Conservation (phyloP, 73 alveolate species). For the Urostyla sp. region DNA sequence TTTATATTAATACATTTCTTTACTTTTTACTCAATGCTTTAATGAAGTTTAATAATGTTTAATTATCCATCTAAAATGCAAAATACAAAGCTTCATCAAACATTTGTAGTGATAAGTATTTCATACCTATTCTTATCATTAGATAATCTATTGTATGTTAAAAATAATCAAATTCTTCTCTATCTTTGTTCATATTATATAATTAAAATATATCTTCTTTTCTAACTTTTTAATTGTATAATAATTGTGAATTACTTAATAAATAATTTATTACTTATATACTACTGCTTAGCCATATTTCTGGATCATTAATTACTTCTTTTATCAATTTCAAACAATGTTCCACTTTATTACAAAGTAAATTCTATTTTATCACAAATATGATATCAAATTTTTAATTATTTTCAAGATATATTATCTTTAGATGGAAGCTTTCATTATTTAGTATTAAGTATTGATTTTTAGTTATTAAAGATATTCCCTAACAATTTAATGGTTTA, state of each 20-base stretch:
- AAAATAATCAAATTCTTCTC: constrained; percentile 59
- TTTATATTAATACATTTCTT: constrained; percentile 37
- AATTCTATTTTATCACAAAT: background rate
- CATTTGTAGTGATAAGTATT: constrained; percentile 54
- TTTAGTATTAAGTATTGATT: too few species aligned
- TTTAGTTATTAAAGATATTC: too few species aligned
- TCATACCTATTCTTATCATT: constrained; percentile 47
- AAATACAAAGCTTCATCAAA: constrained; percentile 60
- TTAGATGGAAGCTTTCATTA: too few species aligned
- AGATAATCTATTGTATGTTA: constrained; percentile 59
- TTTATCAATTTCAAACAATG: constrained; percentile 14
- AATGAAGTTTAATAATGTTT: background rate
- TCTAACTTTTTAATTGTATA: constrained; percentile 1
- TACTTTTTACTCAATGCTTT: constrained; percentile 44
- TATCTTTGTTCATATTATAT: constrained; percentile 24
- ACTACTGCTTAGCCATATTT: constrained; percentile 34
- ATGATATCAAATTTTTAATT: background rate
- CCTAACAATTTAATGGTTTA: too few species aligned
- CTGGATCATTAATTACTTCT: constrained; percentile 24
- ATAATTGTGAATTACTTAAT: constrained; percentile 13
- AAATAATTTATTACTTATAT: constrained; percentile 30
- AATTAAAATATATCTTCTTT: constrained; percentile 31
- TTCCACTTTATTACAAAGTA: constrained; percentile 5
- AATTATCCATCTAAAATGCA: constrained; percentile 57
- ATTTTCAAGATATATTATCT: too few species aligned